Percentiles rank a stretch among this genome's conserved stretches.
Conservation (phyloP, 805 yeast species). For the Cyberlindnera nakhonratchasimensis region DNA sequence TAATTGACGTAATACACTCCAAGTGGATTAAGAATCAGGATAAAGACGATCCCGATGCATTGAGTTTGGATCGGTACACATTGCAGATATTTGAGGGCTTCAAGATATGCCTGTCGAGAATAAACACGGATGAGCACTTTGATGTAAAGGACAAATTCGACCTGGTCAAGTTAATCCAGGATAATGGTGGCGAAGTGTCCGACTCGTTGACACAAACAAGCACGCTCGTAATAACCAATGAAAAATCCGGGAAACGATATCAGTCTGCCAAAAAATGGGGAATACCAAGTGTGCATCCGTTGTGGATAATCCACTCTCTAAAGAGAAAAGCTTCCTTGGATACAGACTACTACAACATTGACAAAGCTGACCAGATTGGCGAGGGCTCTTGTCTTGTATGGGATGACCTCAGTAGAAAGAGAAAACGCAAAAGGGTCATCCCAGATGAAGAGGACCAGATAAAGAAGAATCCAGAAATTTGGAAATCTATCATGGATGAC, state of each 20-base stretch:
- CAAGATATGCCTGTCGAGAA: constrained; percentile 36
- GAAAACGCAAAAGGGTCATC: constrained; percentile 16
- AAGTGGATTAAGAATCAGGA: constrained; percentile 54
- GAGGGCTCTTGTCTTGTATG: constrained; percentile 30
- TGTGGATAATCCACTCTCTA: constrained; percentile 40
- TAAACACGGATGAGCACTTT: constrained; percentile 23
- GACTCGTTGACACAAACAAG: constrained; percentile 46
- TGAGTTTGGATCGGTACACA: constrained; percentile 26
- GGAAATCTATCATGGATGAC: constrained; percentile 38
- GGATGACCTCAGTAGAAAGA: constrained; percentile 23
- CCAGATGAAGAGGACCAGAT: constrained; percentile 17
- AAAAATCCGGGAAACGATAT: constrained; percentile 48
- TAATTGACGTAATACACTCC: constrained; percentile 42
- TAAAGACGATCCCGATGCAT: constrained; percentile 23
- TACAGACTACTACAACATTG: constrained; percentile 30
- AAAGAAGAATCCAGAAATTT: constrained; percentile 32
- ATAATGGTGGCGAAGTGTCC: constrained; percentile 49
- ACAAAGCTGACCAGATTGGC: constrained; percentile 26
- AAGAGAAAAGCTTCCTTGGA: constrained; percentile 37
- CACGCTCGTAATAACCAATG: constrained; percentile 47
- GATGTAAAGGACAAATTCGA: constrained; percentile 30
- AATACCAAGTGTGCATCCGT: constrained; percentile 37
- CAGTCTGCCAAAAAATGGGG: constrained; percentile 42
- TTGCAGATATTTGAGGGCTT: constrained; percentile 45
- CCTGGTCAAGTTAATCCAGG: constrained; percentile 34